These are phyloP conservation scores for Fimicolochytrium jonesii DNA, from an alignment of 192 early-diverging fungal species.

Conservation along the genomic window DNA sequence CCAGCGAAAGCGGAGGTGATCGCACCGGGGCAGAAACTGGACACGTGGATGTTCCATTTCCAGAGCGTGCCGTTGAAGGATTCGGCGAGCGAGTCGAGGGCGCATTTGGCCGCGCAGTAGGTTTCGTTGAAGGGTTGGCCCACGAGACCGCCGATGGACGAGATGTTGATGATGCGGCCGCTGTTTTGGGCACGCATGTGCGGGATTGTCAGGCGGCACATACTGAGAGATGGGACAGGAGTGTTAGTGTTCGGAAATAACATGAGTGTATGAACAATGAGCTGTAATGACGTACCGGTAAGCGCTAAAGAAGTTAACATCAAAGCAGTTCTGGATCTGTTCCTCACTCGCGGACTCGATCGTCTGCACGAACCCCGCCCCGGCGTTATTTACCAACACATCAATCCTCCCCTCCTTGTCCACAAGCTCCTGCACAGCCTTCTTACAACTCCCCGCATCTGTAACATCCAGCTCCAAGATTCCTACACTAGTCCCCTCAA, in stretches of 20 bases:
- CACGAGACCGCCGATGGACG: not conserved
- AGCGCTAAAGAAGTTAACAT: not conserved
- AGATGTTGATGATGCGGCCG: not conserved
- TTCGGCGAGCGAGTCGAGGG: not conserved
- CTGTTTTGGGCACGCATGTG: not conserved
- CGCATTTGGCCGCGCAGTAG: not conserved
- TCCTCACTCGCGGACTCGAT: not conserved
- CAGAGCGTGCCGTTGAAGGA: not conserved
- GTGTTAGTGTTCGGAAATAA: too few relatives aligned
- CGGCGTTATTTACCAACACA: not conserved
- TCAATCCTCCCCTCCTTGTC: not conserved
- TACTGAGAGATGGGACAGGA: too few relatives aligned
- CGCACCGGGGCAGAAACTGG: not conserved
- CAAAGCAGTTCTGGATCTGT: not conserved
- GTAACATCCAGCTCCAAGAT: not conserved
- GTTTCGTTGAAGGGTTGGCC: not conserved
- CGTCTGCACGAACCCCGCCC: not conserved
- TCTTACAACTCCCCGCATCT: not conserved
- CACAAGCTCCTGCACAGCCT: not conserved
- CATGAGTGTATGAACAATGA: too few relatives aligned
- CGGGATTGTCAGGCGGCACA: not conserved
- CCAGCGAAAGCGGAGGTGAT: slow-evolving; percentile 3
- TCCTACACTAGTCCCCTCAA: not conserved
- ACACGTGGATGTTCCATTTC: not conserved
- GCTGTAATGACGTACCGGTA: too few relatives aligned